Base-by-base conservation (phyloP, 257 asterid genomes). In the Ajuga chamaepitys region DNA sequence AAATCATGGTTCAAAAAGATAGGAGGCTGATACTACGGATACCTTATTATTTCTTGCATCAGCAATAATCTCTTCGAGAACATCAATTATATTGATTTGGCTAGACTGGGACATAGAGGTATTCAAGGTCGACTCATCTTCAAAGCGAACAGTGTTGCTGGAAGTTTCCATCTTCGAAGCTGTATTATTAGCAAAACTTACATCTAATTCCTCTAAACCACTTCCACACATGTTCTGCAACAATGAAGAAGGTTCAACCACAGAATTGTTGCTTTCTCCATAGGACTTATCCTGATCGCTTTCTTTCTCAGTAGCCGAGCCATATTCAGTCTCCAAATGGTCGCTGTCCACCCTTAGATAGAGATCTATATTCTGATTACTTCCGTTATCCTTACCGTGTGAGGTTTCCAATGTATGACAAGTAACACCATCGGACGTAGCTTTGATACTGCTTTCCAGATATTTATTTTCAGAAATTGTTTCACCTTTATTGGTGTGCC, bases 11-110 rank as follows among this genome's bases (percentile, higher is more conserved):
- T 2, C 34, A 28, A 58, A 42, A 24, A 14, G 16, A 35, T 16
- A 46, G n/a, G 59, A 64, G 48, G 59, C 24, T 5, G 41, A 57
- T 41, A 34, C 21, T 18, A 48, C 38, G 22, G 37, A 20, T 82
- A 87, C 98, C 96, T 91, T 91, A 74, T 80, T 83, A 77, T 75
- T 80, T 75, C 80, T 82, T 26, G 95, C 94, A 75, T 78, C 94
- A 9, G 79, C 62, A 64, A 91, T 75, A 56, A 67, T 73, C 71
- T 85, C 86, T 61, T 80, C 91, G 8, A 91, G 82, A 67, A 70
- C 78, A 47, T 81, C 87, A 65, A 72, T 66, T 52, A 75, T 70
- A 70, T 74, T 79, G 14, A 69, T 65, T 75, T 84, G 82, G 59
- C 86, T 81, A 28, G 94, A 86, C 21, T 77, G 88, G 16, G 86